Evolutionary conservation across 352 stramenopile species (phyloP).

Genomic region (Phytophthora idaei): DNA sequence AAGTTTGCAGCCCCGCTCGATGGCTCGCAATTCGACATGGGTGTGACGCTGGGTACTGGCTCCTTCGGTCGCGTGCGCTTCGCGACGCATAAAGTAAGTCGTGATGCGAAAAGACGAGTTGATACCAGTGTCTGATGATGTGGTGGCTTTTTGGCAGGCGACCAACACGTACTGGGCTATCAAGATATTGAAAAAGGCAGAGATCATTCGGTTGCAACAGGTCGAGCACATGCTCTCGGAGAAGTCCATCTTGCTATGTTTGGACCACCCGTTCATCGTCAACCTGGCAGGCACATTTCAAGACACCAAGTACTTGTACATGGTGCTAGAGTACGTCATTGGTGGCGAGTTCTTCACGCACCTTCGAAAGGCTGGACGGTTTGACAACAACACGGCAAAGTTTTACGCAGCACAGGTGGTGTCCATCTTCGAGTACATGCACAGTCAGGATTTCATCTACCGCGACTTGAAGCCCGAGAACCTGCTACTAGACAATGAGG

Average conservation of each 20-base stretch:
- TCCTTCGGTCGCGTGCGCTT: slow-evolving; percentile 97
- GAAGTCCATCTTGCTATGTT: slow-evolving; percentile 93
- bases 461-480: slow-evolving; percentile 97
- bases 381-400: slow-evolving; percentile 92
- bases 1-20: slow-evolving; percentile 74
- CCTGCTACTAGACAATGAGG: slow-evolving; percentile 93
- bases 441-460: slow-evolving; percentile 97
- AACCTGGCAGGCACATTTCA: slow-evolving; percentile 95
- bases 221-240: slow-evolving; percentile 98
- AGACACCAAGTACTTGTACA: slow-evolving; percentile 96
- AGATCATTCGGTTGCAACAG: slow-evolving; percentile 96
- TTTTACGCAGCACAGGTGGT: slow-evolving; percentile 95
- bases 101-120: slow-evolving; percentile 1
- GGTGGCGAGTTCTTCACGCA: slow-evolving; percentile 98
- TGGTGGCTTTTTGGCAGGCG: slow-evolving; percentile 41
- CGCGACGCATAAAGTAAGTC: slow-evolving; percentile 92
- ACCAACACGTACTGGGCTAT: slow-evolving; percentile 95
- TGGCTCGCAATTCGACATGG: slow-evolving; percentile 93
- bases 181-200: slow-evolving; percentile 98
- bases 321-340: slow-evolving; percentile 98
- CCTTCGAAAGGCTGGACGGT: slow-evolving; percentile 92
- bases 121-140: not conserved
- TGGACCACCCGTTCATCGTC: slow-evolving; percentile 97
- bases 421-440: slow-evolving; percentile 97
- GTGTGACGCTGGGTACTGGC: slow-evolving; percentile 95